Base-by-base conservation (phyloP, 768 basidiomycete species). In the Suillus luteus region DNA sequence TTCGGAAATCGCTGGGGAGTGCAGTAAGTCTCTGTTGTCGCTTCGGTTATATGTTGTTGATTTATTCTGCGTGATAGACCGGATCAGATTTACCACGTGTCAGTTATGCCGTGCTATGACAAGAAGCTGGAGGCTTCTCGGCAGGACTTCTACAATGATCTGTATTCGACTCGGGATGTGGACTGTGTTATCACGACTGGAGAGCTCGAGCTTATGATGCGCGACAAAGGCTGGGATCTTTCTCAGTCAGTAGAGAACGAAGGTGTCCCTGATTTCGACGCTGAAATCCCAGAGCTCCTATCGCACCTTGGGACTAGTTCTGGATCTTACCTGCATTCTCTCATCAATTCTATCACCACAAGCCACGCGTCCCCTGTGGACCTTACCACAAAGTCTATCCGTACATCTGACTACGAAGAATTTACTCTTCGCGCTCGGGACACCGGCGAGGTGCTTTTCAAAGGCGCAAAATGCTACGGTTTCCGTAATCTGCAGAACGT, bases 71-170 rank as follows among this genome's bases (percentile, higher is more conserved):
- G 19, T 40, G 22, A 31, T 73, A 96, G 93, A 44, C 94, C 95
- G 0, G 81, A 92, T 70, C 82, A 93, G 69, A 85, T 99, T 52
- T 99, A 99, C 73, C 97, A 99, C 71, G 95, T 99, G 60, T 85
- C 94, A 0, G 95, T 98, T 59, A 99, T 99, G 96, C 96, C 97
- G 0, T 99, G 97, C 76, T 99, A 99, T 77, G 97, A 99, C 83
- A 99, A 99, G 79, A 99, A 99, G 73, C 87, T 99, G 17, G 97
- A 99, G 77, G 97, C 97, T 0, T 98, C 96, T 10, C 85, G 97
- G 33, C 85, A 88, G 55, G 96, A 99, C 72, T 99, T 99, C 72
- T 94, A 93, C 72, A 87, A 89, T 65, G 88, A 90, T 9, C 68
- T 85, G 1, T 90, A 93, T 75, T 82, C 89, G 44, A 95, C 94